Percentiles rank a stretch among this genome's conserved stretches.
These are phyloP conservation scores for Taphrina flavorubra DNA, from an alignment of 1,139 yeast species.

Conservation along the genomic window DNA sequence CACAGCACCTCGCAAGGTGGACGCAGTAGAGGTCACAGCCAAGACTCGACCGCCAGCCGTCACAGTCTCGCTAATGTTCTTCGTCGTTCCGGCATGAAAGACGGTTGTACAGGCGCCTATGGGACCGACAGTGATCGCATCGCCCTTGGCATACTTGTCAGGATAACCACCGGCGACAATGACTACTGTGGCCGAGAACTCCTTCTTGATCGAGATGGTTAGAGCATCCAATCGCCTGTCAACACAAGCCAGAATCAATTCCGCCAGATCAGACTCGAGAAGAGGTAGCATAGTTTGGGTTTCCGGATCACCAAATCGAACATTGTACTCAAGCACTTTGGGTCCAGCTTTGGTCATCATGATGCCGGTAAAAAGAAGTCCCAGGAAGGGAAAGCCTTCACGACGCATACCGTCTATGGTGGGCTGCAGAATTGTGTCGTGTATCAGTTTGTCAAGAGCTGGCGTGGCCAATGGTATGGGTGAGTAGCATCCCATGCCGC, in stretches of 20 bases:
- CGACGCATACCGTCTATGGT: conserved; percentile 95
- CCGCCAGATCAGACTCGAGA: conserved; percentile 84
- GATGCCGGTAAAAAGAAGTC: conserved; percentile 94
- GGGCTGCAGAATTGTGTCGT: conserved; percentile 77
- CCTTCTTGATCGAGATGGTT: conserved; percentile 64
- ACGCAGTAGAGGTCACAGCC: conserved; percentile 87
- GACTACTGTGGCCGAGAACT: conserved; percentile 87
- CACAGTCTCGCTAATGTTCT: conserved; percentile 63
- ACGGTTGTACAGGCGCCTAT: conserved; percentile 62
- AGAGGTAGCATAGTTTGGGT: conserved; percentile 95
- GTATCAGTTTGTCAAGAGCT: conserved; percentile 68
- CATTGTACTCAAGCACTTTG: conserved; percentile 94
- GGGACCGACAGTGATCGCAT: conserved; percentile 68
- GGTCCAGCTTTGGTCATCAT: conserved; percentile 87
- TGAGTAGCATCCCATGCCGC: conserved; percentile 99
- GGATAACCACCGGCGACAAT: conserved; percentile 98
- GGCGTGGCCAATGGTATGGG: conserved; percentile 94
- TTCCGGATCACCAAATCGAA: conserved; percentile 98
- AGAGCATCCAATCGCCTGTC: conserved; percentile 93
- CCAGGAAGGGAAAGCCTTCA: conserved; percentile 95
- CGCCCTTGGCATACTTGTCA: conserved; percentile 82
- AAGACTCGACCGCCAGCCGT: conserved; percentile 97
- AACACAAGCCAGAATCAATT: conserved; percentile 89
- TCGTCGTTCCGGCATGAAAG: conserved; percentile 92
- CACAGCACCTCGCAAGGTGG: conserved; percentile 78